These are phyloP conservation scores for Mallotus japonicus DNA, from an alignment of 441 rosid genomes.

Conservation along the genomic window DNA sequence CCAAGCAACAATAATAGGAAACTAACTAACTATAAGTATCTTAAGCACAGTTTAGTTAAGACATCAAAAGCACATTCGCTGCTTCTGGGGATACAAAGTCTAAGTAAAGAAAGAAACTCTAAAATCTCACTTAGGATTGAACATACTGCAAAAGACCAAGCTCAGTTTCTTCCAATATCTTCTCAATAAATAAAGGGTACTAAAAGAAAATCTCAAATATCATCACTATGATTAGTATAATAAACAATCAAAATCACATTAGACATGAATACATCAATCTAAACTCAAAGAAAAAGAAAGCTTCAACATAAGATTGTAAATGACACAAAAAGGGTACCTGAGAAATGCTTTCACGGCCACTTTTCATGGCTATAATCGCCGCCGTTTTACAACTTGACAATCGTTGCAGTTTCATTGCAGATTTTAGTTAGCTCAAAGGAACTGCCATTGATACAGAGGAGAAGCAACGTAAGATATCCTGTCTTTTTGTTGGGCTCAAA, in stretches of 20 bases:
- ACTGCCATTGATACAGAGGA: too few relatives aligned
- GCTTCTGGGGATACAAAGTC: too few relatives aligned
- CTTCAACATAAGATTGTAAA: not conserved
- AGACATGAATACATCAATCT: not conserved
- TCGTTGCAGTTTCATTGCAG: slow-evolving; percentile 40
- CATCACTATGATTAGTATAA: too few relatives aligned
- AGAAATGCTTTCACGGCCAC: not conserved
- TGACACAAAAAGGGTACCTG: slow-evolving; percentile 12
- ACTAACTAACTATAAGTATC: not conserved
- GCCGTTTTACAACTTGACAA: slow-evolving; percentile 20
- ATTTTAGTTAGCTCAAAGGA: not conserved
- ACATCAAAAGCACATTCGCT: too few relatives aligned
- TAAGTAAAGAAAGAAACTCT: too few relatives aligned
- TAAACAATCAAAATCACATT: not conserved
- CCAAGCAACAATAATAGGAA: not conserved
- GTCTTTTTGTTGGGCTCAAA: not conserved
- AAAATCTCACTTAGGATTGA: too few relatives aligned
- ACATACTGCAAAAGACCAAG: too few relatives aligned
- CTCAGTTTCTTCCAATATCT: too few relatives aligned
- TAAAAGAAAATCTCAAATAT: too few relatives aligned
- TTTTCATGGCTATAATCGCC: slow-evolving; percentile 25
- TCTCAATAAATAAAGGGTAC: too few relatives aligned
- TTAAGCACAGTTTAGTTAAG: not conserved
- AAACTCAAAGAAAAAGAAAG: not conserved
- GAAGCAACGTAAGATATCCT: not conserved